Base-by-base conservation (phyloP, 768 basidiomycete species). In the Panaeolus cyanescens region DNA sequence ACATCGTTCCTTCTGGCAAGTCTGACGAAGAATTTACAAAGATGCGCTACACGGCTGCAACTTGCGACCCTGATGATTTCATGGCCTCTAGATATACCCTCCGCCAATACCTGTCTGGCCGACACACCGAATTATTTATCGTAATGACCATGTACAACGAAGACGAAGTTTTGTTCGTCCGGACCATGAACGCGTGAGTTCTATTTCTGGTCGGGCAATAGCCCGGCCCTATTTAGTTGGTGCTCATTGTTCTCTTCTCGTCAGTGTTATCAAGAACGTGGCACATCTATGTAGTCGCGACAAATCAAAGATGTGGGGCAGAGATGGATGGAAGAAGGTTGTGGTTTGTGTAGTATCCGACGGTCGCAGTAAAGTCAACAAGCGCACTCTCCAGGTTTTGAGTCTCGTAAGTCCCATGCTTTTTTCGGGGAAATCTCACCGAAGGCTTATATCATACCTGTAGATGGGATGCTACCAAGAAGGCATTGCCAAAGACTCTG, bases 71-170 rank as follows among this genome's bases (percentile, higher is more conserved):
- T 5, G 92, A 95, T 69, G 88, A 93, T 54, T 95, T 95, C 74
- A 88, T 91, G 85, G 73, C 82, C 30, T 85, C 81, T 50, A 86
- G 88, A 62, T 93, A 92, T 72, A 86, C 91, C 5, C 83, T 95
- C 22, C 81, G 93, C 22, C 93, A 87, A 4, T 95, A 88, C 73
- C 81, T 95, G 1, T 84, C 85, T 67, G 86, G 86, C 59, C 89
- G 95, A 58, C 82, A 88, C 57, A 96, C 95, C 8, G 95, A 96
- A 75, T 82, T 97, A 13, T 95, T 96, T 77, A 93, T 97, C 67
- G 94, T 96, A 39, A 92, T 96, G 87, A 96, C 95, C 42, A 96
- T 96, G 93, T 93, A 93, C 73, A 96, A 96, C 72, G 95, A 97
- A 77, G 92, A 93, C 69, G 91, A 93, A 70, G 78, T 88, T 8